These are phyloP conservation scores for Lanmaoa pseudosensibilis DNA, from an alignment of 768 basidiomycete genomes.

Conservation along the genomic window DNA sequence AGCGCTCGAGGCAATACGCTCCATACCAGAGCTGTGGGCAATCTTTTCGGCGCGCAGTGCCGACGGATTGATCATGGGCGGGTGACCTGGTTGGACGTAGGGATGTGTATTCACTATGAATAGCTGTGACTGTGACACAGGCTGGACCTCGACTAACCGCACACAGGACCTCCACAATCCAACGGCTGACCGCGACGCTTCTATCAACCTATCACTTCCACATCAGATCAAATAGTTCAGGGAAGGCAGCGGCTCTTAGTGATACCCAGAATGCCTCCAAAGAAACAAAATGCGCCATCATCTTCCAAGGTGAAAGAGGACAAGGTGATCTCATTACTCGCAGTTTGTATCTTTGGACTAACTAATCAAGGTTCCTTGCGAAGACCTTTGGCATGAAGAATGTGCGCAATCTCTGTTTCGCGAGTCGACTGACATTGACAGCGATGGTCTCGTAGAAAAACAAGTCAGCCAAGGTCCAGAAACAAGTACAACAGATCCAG, in stretches of 20 bases:
- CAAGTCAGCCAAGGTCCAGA: conserved; percentile 90
- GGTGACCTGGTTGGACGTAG: not conserved
- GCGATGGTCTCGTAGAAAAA: conserved; percentile 66
- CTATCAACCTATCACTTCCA: not conserved
- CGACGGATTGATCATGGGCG: not conserved
- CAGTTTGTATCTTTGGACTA: conserved; percentile 17
- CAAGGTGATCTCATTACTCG: conserved; percentile 53
- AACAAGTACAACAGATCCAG: conserved; percentile 77
- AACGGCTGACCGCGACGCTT: not conserved
- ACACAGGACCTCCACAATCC: not conserved
- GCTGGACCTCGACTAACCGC: not conserved
- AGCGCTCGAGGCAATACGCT: not conserved
- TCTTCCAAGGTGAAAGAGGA: conserved; percentile 77
- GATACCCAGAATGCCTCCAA: conserved; percentile 66
- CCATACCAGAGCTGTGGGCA: not conserved
- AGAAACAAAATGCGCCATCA: conserved; percentile 58
- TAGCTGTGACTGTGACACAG: conserved; percentile 3
- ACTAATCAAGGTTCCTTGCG: conserved; percentile 29
- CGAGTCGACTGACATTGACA: conserved; percentile 9
- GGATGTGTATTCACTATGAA: not conserved
- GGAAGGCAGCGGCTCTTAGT: not conserved
- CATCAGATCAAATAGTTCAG: not conserved
- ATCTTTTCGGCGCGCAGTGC: not conserved
- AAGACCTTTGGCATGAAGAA: conserved; percentile 92
- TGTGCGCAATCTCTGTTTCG: conserved; percentile 43